Base-by-base conservation (phyloP, 768 basidiomycete genomes). In the Boletellus sp. region DNA sequence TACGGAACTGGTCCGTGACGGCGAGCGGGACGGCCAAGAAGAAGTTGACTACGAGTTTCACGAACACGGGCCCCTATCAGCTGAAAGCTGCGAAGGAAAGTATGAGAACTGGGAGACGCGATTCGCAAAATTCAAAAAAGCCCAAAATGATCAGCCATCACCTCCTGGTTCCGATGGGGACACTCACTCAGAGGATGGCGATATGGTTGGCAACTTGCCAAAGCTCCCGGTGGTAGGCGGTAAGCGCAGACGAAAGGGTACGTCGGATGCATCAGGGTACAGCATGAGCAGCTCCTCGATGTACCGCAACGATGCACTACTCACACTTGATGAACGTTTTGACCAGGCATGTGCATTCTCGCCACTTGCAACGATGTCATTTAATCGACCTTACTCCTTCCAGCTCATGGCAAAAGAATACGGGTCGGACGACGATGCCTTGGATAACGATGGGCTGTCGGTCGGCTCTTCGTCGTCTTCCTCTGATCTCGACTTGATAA, bases 211-310 rank as follows among this genome's bases (percentile, higher is more conserved):
- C 0, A 80, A 78, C 3, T 69, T 98, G 9, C 87, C 86, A 11
- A 75, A 74, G 43, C 78, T 93, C 57, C 81, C 85, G n/a, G 87
- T 95, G 48, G 75, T 85, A 42, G 87, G 92, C 15, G 85, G 87
- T 6, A 82, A 83, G 70, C 79, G 83, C 62, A 74, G 87, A 62
- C 75, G 83, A 55, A 84, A 84, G 58, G 84, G 83, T 3, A 75
- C 83, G 0, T 92, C 89, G 44, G 87, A 92, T 54, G 93, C 90
- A 9, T 92, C 90, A 19, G 94, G 91, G 12, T 95, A 95, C 75
- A 91, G 88, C 64, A 97, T 99, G 94, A 95, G 90, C 66, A 94
- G 91, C 60, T 93, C 92, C 3, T 92, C 92, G 13, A 92, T 98
- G 89, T 89, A 82, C 71, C 82, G 96, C 39, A 98, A 90, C 56